Base-by-base conservation (phyloP, 2,329 filamentous ascomycete species). In the Passalora sequoiae region DNA sequence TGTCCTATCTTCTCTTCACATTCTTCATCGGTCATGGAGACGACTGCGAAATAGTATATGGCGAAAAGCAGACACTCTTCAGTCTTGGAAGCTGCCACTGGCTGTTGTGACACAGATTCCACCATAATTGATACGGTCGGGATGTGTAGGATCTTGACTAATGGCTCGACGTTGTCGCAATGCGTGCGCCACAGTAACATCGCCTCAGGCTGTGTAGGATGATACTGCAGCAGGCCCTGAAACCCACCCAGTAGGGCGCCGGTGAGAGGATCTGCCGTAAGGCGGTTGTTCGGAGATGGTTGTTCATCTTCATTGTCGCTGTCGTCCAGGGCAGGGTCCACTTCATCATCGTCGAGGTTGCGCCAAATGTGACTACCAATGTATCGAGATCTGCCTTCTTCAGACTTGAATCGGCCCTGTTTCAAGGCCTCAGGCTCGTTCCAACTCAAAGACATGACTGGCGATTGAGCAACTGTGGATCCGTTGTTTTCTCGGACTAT, bases 141-240 rank as follows among this genome's bases (percentile, higher is more conserved):
- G 0, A 81, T 67, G 59, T 88, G 84, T 10, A 86, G 57, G n/a
- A 86, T 68, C 59, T 84, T 86, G 51, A 83, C 69, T 7, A 86
- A 63, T 0, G 83, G 80, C 53, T 87, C 81, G 8, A 87, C 81
- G 43, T 84, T 86, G 50, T 84, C 78, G 44, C 78, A 72, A 60
- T 78, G 86, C 4, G 78, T 71, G 44, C 78, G 83, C 62, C 9
- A 70, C 62, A 4, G 65, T 50, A 55, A 74, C 72, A 76, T 63
- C 82, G 53, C 53, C 20, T 48, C 76, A 0, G 66, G 64, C 3
- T 80, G 75, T 21, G 68, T 71, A 50, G 53, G 53, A 86, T 66
- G 10, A 78, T 82, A 6, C 71, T 46, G 40, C 2, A 39, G 20
- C 9, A 55, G 27, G 28, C 31, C 44, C 37, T 46, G 40, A 8